Base-by-base conservation (phyloP, 163 green algal genomes). In the Prototheca stagnorum region DNA sequence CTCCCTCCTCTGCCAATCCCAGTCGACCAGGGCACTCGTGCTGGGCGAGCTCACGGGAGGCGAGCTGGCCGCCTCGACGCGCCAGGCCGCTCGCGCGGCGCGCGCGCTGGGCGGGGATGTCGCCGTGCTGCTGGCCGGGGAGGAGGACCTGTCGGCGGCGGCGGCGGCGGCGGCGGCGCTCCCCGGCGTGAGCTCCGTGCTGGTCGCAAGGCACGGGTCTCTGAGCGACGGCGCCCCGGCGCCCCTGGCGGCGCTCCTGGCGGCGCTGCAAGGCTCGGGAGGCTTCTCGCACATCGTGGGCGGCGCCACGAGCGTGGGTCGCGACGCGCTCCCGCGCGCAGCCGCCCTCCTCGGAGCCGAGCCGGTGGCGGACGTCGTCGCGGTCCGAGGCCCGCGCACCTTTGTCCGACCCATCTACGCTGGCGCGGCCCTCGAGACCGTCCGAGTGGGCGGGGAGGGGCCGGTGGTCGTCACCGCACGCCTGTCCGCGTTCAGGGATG, bases 351-450 rank as follows among this genome's bases (percentile, higher is more conserved):
- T 92, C 45, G 73, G 73, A 44, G 65, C 73, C n/a, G 67, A 92
- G 54, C 70, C 78, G 2, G 67, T 92, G 14, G 77, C 62, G 8
- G 84, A 93, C 45, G 80, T 90, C 2, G 39, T 78, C 4, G 48
- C 75, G 39, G 53, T 92, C 3, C n/a, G 75, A 8, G 76, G 82
- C 44, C 42, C 51, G 4, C 29, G 67, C 54, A 86, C 74, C 5
- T 92, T 88, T 56, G 64, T 84, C 27, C 80, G 84, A 12, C 84
- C 84, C 15, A 86, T 91, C n/a, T 95, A 94, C 47, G 84, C 84
- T n/a, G 84, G 84, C 29, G 93, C 93, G 37, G 85, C 79, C 0
- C 51, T 93, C 24, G 65, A 63, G 12, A 93, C 79, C 0, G 75
- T 95, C 4, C 26, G 61, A 34, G 68, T 41, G 35, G 28, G 23